Evolutionary conservation across 2,329 filamentous ascomycete species (phyloP), one percentile per base, ranked within the genome.

Genomic region (Penicillium olsonii): DNA sequence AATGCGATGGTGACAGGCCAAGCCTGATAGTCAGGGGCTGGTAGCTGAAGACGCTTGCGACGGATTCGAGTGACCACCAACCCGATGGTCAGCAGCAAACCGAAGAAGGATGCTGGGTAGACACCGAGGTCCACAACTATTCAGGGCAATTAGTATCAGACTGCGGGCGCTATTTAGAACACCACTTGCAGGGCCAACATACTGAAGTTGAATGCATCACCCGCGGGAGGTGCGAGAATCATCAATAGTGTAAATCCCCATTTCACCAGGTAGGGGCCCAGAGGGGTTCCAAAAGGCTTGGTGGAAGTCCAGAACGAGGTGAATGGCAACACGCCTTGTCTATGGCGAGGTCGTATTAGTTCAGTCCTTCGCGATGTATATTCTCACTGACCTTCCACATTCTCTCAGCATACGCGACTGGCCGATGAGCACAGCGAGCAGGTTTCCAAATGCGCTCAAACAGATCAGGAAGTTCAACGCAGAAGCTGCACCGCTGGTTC

Each of bases 191-290:
- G n/a, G n/a, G n/a, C 14, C 2, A 7, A 22, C 68, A n/a, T 61
- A 76, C 79, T 71, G 56, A 85, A 86, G 50, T 81, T 78, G 63
- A 87, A 87, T 0, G 84, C 84, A 60, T 87, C 83, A 1, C 84
- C 83, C 0, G 82, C 80, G 0, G 84, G 82, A 0, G 82, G 78
- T 0, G 78, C 81, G 0, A 82, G 61, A 29, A 85, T 84, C 78
- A 85, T 83, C 37, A 85, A 57, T 2, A 82, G 62, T 0, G 83
- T 85, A 49, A 84, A 63, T 0, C 57, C 58, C 79, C 81, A 86
- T 60, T 83, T 82, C 3, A 85, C 54, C 2, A 77, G 44, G 52
- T 84, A 84, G 0, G 83, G 82, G 0, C 81, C 83, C 0, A 84
- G 59, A 0, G 84, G 83, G 0, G 84, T 87, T 2, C 83, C 83